Conservation (phyloP, 257 asterid genomes). For the Oldenlandia corymbosa region DNA sequence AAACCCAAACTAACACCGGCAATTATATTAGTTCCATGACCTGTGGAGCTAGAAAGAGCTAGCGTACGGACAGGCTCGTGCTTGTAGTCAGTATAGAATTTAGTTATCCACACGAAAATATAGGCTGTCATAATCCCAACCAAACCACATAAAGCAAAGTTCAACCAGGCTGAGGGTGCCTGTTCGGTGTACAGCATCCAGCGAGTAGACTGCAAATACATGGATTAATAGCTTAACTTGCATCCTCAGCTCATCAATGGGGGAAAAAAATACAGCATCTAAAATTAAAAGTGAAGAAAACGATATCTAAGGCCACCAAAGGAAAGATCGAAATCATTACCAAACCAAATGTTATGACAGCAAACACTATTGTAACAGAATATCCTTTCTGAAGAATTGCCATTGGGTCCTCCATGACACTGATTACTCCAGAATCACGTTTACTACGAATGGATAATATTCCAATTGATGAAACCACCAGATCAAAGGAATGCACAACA, state of each 20-base stretch:
- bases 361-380: conserved; percentile 76
- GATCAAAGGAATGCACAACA: conserved; percentile 97
- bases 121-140: conserved; percentile 96
- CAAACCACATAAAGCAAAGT: conserved; percentile 91
- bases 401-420: conserved; percentile 91
- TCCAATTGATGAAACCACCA: conserved; percentile 87
- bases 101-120: conserved; percentile 76
- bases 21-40: conserved; percentile 98
- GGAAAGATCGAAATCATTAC: conserved; percentile 39
- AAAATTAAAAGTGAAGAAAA: neutral
- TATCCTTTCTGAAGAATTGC: conserved; percentile 88
- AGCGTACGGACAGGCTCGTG: conserved; percentile 91
- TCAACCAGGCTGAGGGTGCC: conserved; percentile 98
- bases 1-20: conserved; percentile 98
- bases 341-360: conserved; percentile 91
- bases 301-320: conserved; percentile 5
- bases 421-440: conserved; percentile 67
- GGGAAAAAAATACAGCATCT: neutral
- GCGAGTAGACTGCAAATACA: conserved; percentile 82
- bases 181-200: conserved; percentile 97
- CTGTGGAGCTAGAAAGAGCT: conserved; percentile 91
- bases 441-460: conserved; percentile 74
- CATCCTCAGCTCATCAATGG: neutral
- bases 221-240: conserved; percentile 20
- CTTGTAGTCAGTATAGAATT: conserved; percentile 96